Conservation (phyloP, 1,284 basidiomycete species). For the Puccinia hordei region DNA sequence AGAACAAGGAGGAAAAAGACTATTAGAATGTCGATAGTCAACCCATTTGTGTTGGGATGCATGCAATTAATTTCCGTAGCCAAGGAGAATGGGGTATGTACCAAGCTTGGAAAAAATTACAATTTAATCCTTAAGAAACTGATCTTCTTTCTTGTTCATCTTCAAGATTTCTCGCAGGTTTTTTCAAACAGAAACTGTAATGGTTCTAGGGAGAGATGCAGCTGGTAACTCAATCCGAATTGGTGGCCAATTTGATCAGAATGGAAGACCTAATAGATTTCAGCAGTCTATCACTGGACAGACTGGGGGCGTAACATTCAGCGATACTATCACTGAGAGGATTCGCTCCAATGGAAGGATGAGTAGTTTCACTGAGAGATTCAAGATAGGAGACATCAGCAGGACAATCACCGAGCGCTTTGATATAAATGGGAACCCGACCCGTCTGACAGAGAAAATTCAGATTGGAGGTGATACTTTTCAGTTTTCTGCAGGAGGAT, state of each 20-base stretch:
- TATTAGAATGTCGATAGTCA: neutral
- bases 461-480: neutral
- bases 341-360: neutral
- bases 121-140: neutral
- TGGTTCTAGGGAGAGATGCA: neutral
- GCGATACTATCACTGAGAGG: neutral
- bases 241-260: neutral
- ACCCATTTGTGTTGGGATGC: neutral
- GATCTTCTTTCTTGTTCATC: neutral
- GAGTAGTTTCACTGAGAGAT: neutral
- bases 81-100: neutral
- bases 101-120: neutral
- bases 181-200: neutral
- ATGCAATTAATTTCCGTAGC: neutral
- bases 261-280: neutral
- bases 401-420: neutral
- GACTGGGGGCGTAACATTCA: neutral
- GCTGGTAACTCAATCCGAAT: neutral
- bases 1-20: neutral
- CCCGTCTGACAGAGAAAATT: neutral
- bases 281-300: neutral
- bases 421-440: constrained; percentile 4
- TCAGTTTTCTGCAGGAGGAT: neutral
- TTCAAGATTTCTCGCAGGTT: neutral
- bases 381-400: neutral